phyloP scores from a whole-genome alignment of 2,329 filamentous ascomycete genomes.

The Penicillium verrucosum region DNA sequence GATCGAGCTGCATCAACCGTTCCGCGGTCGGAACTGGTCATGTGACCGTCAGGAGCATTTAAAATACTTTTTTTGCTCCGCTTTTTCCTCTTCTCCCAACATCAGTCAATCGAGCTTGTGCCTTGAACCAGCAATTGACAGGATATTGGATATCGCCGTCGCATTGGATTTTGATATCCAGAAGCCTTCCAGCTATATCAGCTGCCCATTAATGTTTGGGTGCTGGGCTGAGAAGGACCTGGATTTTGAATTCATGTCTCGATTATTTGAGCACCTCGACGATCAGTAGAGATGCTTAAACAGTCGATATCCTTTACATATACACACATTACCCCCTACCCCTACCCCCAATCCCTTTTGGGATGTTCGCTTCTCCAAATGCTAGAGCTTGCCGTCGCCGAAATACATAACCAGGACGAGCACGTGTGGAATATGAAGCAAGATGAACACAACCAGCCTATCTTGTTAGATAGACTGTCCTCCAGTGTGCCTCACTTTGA shows the following conservation, averaged over 20 bases:
- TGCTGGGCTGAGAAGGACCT: neutral
- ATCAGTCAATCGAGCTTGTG: neutral
- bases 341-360: neutral
- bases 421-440: conserved; percentile 59
- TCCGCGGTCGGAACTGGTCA: conserved; percentile 9
- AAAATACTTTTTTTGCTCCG: conserved; percentile 14
- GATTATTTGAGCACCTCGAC: neutral
- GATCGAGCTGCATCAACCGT: conserved; percentile 4
- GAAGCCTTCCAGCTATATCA: neutral
- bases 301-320: neutral
- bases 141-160: neutral
- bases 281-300: neutral
- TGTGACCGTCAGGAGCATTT: conserved; percentile 10
- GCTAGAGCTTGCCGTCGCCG: conserved; percentile 57
- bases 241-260: neutral
- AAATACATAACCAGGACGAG: conserved; percentile 48
- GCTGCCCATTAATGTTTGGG: conserved; percentile 18
- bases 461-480: conserved; percentile 31
- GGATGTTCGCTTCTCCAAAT: conserved; percentile 45
- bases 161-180: neutral
- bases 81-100: neutral
- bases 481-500: conserved; percentile 39
- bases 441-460: conserved; percentile 44
- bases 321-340: neutral
- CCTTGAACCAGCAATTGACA: neutral